Conservation (phyloP, 257 asterid genomes). For the Solanum tarijense region DNA sequence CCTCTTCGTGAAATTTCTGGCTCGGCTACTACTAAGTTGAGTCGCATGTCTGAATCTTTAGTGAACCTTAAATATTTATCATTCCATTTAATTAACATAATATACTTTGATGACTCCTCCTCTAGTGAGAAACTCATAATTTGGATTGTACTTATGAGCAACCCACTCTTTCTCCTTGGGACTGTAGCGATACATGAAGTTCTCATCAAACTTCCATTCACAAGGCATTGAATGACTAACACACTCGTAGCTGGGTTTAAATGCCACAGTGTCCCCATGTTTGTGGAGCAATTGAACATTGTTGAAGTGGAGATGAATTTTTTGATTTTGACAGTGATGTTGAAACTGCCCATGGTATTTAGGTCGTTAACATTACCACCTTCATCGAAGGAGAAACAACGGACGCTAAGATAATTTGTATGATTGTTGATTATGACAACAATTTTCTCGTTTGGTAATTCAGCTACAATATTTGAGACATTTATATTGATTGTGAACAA, state of each 20-base stretch:
- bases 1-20: no score
- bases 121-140: slow-evolving; percentile 55
- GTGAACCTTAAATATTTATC: no score
- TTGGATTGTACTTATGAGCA: slow-evolving; percentile 28
- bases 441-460: not conserved
- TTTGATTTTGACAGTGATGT: slow-evolving; percentile 15
- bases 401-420: slow-evolving; percentile 42
- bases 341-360: slow-evolving; percentile 17
- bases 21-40: not conserved
- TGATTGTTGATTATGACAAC: slow-evolving; percentile 46
- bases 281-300: slow-evolving; percentile 78
- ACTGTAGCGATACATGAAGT: no score
- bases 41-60: not conserved
- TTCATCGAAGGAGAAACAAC: slow-evolving; percentile 52
- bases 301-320: slow-evolving; percentile 15
- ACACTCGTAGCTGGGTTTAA: no score
- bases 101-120: slow-evolving; percentile 67
- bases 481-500: not conserved
- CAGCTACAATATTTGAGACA: not conserved
- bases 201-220: no score
- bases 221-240: no score
- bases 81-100: slow-evolving; percentile 29
- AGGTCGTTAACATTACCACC: slow-evolving; percentile 18
- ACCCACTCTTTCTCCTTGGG: slow-evolving; percentile 10
- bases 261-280: slow-evolving; percentile 46